phyloP scores from a whole-genome alignment of 164 flowering plant genomes.

The Hamamelis virginiana region DNA sequence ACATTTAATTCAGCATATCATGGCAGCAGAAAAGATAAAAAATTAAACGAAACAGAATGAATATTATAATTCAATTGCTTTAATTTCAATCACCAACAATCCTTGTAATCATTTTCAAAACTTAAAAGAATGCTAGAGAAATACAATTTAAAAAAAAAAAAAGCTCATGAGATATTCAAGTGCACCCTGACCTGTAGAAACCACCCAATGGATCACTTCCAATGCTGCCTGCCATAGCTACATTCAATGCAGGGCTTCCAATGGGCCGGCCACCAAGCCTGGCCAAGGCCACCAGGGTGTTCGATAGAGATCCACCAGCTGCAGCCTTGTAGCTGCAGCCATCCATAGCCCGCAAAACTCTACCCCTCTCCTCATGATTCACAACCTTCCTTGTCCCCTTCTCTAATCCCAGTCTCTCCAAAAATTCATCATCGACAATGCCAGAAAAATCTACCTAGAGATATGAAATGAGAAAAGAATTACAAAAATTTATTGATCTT shows the following conservation, averaged over 20 bases:
- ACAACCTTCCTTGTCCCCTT: conserved; percentile 90
- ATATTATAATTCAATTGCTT: no score
- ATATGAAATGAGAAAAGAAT: not conserved
- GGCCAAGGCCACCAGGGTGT: conserved; percentile 84
- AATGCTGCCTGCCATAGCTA: conserved; percentile 89
- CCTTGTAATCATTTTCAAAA: no score
- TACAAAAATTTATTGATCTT: not conserved
- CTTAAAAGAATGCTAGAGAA: no score
- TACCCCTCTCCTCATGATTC: conserved; percentile 92
- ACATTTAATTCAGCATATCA: not conserved
- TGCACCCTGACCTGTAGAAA: conserved; percentile 67
- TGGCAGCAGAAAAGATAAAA: not conserved
- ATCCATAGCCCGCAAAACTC: conserved; percentile 90
- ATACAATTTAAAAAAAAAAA: no score
- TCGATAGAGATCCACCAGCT: conserved; percentile 97
- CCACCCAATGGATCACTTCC: conserved; percentile 94
- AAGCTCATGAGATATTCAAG: no score
- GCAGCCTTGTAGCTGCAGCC: conserved; percentile 98
- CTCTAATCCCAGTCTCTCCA: conserved; percentile 68
- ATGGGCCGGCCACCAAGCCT: conserved; percentile 66
- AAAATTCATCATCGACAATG: conserved; percentile 70
- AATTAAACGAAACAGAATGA: not conserved
- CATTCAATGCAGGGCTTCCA: conserved; percentile 63
- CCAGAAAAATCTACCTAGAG: conserved; percentile 97
- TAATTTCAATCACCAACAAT: no score